phyloP scores from a whole-genome alignment of 2,329 filamentous ascomycete genomes.

The Ceratocystis alfenasii region DNA sequence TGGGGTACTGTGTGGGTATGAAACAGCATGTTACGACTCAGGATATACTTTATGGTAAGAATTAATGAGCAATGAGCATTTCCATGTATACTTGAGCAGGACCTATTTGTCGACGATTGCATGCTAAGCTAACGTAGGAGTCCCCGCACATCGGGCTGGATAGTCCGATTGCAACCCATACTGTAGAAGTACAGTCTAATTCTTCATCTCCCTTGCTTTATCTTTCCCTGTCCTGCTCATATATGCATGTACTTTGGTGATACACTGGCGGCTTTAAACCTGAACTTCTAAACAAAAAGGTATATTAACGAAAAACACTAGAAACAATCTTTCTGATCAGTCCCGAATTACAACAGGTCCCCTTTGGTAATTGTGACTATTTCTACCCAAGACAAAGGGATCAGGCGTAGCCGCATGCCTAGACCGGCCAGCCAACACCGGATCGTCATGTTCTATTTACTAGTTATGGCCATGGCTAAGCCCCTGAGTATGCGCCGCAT shows the following conservation, averaged over 20 bases:
- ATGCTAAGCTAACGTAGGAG: no score
- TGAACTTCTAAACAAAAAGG: neutral
- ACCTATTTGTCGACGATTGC: neutral
- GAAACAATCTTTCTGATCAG: neutral
- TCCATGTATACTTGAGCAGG: neutral
- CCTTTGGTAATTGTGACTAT: neutral
- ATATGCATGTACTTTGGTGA: neutral
- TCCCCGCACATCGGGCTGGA: no score
- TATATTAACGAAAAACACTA: neutral
- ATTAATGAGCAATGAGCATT: neutral
- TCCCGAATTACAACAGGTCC: neutral
- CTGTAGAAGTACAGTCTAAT: neutral
- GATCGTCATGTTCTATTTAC: neutral
- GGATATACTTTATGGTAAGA: neutral
- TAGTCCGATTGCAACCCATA: no score
- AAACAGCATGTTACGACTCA: neutral
- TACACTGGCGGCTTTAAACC: neutral
- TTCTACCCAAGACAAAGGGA: neutral
- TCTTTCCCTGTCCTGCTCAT: neutral
- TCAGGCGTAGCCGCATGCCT: neutral
- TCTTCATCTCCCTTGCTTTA: neutral
- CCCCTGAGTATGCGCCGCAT: neutral
- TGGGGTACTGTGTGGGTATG: neutral
- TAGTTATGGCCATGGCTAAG: neutral
- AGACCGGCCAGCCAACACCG: no score